Base-by-base conservation (phyloP, 2,329 filamentous ascomycete species). In the Diplodia corticola region DNA sequence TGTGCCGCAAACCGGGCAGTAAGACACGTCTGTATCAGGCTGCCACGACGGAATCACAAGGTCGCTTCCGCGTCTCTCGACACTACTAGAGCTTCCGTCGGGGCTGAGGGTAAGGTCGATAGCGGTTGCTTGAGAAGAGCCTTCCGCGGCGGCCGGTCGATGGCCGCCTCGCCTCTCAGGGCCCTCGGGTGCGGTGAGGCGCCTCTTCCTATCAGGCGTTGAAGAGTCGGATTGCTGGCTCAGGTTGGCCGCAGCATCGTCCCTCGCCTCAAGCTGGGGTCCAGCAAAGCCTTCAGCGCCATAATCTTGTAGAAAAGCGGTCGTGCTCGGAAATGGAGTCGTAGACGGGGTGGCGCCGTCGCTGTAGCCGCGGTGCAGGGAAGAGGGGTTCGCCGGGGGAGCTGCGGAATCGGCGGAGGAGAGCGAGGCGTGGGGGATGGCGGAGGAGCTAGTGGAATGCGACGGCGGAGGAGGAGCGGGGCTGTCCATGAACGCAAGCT, bases 1-100 rank as follows among this genome's bases (percentile, higher is more conserved):
- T 0, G 86, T 86, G 63, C 83, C 82, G 75, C 94, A 98, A 67
- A 97, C 96, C 1, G 93, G 92, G 76, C 94, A 98, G 68, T 88
- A 85, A 1, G 88, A 87, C 12, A 91, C 92, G 71, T 96, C 92
- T 4, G 85, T 83, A 77, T 98, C 94, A 4, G 93, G 91, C 79
- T 97, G 93, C 94, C 94, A 98, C 66, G 84, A 83, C 1, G 93
- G 93, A 48, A 93, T 79, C 20, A 85, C 79, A 68, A 90, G 73
- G 24, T 65, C 63, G 44, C 63, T 65, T 6, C 20, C 53, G 10
- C 24, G 55, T 30, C 55, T 60, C 20, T 40, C 37, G n/a, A 40
- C 26, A 60, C 22, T 40, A 4, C 37, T 26, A 6, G 22, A 13
- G 37, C 37, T 48, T 13, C 55, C 55, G 24, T 46, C 28, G 53